Base-by-base conservation (phyloP, 441 rosid genomes). In the Syzygium malaccense region DNA sequence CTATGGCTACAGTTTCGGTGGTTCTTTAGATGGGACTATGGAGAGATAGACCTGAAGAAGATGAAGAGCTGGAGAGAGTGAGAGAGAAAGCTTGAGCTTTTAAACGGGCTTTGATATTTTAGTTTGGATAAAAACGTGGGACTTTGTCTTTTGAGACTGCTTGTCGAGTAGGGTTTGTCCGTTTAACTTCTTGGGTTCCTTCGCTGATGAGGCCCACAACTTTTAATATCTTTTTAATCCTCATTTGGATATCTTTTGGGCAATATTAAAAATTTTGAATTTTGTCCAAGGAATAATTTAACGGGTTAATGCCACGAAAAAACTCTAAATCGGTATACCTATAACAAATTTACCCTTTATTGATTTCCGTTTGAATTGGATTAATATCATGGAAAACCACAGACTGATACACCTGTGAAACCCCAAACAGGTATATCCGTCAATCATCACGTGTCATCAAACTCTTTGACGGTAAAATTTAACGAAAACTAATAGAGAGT, bases 401-500 rank as follows among this genome's bases (percentile, higher is more conserved):
- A 4, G 9, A 23, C 13, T 1, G 4, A 4, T 56, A 1, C 2
- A 8, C 4, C 1, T 4, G 5, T 5, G 41, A 37, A 37, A 37
- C 41, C 41, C 5, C 41, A 37, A 37, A 37, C 41, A 4, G 41
- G 41, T 37, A 37, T 5, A 45, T 56, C 2, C 0, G 0, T 9
- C 1, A 58, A 11, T 58, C 26, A 9, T 1, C 48, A 45, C 48
- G 0, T 45, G 48, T 45, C 48, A 45, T 45, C 7, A 45, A 45
- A 45, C 9, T 45, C 48, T 45, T 45, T 45, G 2, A 45, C 8
- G 48, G 48, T 45, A 45, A 7, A 57, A 57, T 58, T 58, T 58
- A 12, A 58, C 5, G 17, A 1, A 58, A 5, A 2, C 0, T 58
- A 12, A 0, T 5, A 4, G 4, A 13, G 0, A 0, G 8, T 58